phyloP scores from a whole-genome alignment of 305 asterid species.

The Solanum hybrid region DNA sequence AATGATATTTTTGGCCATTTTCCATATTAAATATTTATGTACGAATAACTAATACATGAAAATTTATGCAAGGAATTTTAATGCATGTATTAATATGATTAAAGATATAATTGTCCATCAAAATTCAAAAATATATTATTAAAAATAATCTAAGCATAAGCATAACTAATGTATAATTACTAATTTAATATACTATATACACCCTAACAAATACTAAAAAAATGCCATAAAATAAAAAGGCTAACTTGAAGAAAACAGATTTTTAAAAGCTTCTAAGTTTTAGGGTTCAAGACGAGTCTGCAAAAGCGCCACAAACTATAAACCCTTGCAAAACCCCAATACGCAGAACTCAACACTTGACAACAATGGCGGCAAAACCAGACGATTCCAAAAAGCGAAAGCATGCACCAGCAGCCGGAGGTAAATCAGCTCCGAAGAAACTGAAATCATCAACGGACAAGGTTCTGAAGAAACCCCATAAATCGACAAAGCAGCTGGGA shows the following conservation, averaged over 20 bases:
- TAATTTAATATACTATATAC: too few relatives aligned
- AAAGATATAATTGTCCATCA: too few relatives aligned
- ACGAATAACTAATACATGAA: background rate
- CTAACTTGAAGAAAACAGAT: background rate
- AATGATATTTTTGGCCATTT: background rate
- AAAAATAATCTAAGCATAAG: too few relatives aligned
- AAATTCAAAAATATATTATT: too few relatives aligned
- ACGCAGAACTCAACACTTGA: background rate
- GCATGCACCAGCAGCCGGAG: conserved; percentile 18
- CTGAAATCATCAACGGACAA: conserved; percentile 29
- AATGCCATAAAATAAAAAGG: too few relatives aligned
- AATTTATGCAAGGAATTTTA: background rate
- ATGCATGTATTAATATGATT: background rate
- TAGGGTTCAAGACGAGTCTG: background rate
- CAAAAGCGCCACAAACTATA: background rate
- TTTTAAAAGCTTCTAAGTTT: background rate
- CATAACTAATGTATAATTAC: too few relatives aligned
- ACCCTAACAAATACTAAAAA: too few relatives aligned
- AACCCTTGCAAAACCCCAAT: conserved; percentile 21
- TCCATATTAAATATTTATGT: background rate
- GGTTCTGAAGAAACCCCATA: conserved; percentile 29
- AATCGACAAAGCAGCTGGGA: conserved; percentile 17
- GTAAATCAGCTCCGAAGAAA: conserved; percentile 26
- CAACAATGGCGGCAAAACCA: conserved; percentile 57
- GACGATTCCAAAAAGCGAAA: conserved; percentile 54